Evolutionary conservation across 2,329 filamentous ascomycete genomes (phyloP), one percentile per base, ranked within the genome.

Genomic region (Colletotrichum sansevieriae): DNA sequence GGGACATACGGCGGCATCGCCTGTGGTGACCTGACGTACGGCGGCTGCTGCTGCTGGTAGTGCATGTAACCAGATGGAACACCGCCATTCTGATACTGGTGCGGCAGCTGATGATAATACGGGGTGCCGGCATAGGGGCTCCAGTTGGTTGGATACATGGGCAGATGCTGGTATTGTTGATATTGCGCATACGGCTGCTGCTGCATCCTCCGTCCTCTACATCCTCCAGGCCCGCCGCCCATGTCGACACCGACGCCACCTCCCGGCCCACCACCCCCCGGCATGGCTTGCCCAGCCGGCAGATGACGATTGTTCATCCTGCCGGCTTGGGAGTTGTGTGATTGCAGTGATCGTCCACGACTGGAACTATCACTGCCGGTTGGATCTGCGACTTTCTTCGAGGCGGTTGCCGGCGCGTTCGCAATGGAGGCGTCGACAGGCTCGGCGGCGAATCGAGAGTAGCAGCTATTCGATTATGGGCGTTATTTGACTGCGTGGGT

Each of bases 231-330:
- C 18, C 71, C 78, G 29, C 75, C 73, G 65, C 74, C 78, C 76
- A 79, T 78, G 68, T 78, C 77, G 49, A 71, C 75, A 60, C 72
- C 74, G 39, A 68, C 70, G 39, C 52, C 68, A 46, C 59, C 66
- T 61, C 69, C 72, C 44, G 56, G 68, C 62, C 70, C 74, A 72
- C 75, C 75, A 60, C 77, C 80, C 77, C 82, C 83, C 76, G 83
- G 85, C 82, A 88, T 85, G 79, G 85, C 85, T 82, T 90, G 89
- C 86, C 91, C 91, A 88, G 89, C 89, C 88, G 90, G 89, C 89
- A 91, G 89, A 91, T 91, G 89, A 87, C 85, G 87, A 82, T 84
- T 84, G 84, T 90, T 91, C 91, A 93, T 93, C 90, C 87, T 92
- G 88, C 88, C 89, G 88, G 87, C 87, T 82, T 88, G 85, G 87